A percentile compares a stretch with the other conserved stretches of the same genome.
Conservation (phyloP, 306 rosid species). For the Pterocarpus macrocarpus region DNA sequence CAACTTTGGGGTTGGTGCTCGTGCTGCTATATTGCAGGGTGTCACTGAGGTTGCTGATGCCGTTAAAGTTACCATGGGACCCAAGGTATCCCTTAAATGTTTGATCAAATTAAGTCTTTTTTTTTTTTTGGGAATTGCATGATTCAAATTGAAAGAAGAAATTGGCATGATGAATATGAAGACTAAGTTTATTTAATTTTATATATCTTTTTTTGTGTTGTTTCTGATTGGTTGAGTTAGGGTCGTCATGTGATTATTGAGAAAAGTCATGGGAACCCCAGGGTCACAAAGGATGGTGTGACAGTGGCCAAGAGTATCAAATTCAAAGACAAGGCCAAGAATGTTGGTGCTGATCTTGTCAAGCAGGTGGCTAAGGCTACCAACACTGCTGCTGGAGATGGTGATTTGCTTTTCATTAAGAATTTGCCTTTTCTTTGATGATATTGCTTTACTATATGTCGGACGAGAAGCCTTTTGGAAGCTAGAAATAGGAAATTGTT, state of each 20-base stretch:
- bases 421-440: constrained; percentile 17
- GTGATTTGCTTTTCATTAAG: constrained; percentile 47
- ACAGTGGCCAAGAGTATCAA: constrained; percentile 91
- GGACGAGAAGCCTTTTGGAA: not conserved
- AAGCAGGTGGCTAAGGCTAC: constrained; percentile 96
- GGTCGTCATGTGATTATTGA: constrained; percentile 97
- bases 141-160: not conserved
- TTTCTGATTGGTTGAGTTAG: constrained; percentile 56
- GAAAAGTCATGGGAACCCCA: constrained; percentile 60
- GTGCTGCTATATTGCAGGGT: constrained; percentile 88
- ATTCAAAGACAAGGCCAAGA: constrained; percentile 75
- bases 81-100: constrained; percentile 68
- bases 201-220: not conserved
- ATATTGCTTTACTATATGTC: not conserved
- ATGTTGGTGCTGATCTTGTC: constrained; percentile 87
- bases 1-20: constrained; percentile 85
- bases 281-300: constrained; percentile 93
- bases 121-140: not conserved
- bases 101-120: not conserved
- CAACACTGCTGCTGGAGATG: constrained; percentile 91
- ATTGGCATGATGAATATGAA: not conserved
- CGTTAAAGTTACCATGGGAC: constrained; percentile 99
- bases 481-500: not conserved
- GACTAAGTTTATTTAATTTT: not conserved
- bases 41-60: constrained; percentile 96